These are phyloP conservation scores for Neurospora sp. DNA, from an alignment of 495 filamentous ascomycete species.

Conservation along the genomic window DNA sequence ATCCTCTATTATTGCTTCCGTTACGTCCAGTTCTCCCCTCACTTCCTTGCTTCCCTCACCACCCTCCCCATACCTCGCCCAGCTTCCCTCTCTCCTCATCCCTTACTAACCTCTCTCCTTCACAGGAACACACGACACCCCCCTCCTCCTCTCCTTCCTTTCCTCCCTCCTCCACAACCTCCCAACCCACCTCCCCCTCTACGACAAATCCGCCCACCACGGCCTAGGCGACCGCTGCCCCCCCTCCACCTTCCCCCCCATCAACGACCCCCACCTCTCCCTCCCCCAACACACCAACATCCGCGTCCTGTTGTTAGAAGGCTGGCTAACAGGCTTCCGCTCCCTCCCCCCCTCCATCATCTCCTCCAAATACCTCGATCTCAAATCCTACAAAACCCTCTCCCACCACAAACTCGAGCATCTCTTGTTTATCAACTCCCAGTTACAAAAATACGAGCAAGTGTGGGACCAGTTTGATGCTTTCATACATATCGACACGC, in stretches of 20 bases:
- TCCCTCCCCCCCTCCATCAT: conserved; percentile 46
- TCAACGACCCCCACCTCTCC: conserved; percentile 46
- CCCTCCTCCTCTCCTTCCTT: conserved; percentile 54
- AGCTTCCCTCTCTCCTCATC: no score
- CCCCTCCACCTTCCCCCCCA: conserved; percentile 46
- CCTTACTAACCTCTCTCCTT: neutral
- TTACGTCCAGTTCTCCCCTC: no score
- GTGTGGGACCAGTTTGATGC: conserved; percentile 68
- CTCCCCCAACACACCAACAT: conserved; percentile 22
- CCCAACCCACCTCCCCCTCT: conserved; percentile 58
- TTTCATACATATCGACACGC: conserved; percentile 82
- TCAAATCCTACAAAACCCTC: conserved; percentile 32
- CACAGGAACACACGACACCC: conserved; percentile 67
- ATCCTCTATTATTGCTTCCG: no score
- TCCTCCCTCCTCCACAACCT: conserved; percentile 41
- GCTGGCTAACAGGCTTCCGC: conserved; percentile 87
- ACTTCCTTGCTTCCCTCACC: no score
- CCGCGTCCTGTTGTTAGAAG: conserved; percentile 73
- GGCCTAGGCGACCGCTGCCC: conserved; percentile 73
- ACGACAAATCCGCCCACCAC: conserved; percentile 71
- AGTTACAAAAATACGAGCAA: conserved; percentile 57
- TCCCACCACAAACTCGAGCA: conserved; percentile 55
- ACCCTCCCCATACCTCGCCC: no score
- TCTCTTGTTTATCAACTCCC: conserved; percentile 62
- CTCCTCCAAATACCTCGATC: conserved; percentile 42